Evolutionary conservation across 768 basidiomycete genomes (phyloP).

Genomic region (Pholiota conissans): DNA sequence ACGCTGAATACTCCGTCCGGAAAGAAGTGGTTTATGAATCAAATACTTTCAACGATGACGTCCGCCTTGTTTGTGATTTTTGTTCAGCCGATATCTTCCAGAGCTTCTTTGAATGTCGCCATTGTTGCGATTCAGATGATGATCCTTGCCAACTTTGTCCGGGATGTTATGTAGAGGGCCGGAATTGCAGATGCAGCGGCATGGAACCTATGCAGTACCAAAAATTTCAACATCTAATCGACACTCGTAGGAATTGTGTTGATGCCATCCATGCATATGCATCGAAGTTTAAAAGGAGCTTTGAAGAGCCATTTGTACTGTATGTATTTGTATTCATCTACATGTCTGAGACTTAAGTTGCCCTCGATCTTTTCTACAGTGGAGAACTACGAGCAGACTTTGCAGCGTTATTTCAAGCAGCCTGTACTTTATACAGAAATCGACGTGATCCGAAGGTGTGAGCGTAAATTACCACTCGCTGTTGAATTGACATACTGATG

Average conservation of each 20-base stretch:
- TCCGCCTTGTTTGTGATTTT: constrained; percentile 65
- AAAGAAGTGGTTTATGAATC: neutral
- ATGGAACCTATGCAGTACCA: constrained; percentile 67
- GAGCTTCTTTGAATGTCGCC: constrained; percentile 71
- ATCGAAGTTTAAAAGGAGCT: neutral
- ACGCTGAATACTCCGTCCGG: constrained; percentile 7
- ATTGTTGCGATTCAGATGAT: constrained; percentile 36
- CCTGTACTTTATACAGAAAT: constrained; percentile 24
- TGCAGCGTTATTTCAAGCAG: constrained; percentile 28
- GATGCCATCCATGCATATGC: constrained; percentile 10
- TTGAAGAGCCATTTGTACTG: constrained; percentile 5
- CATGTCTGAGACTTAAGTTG: neutral
- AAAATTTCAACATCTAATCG: constrained; percentile 45
- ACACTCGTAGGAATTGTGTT: constrained; percentile 10
- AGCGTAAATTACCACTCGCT: neutral
- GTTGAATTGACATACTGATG: neutral
- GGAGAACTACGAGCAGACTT: neutral
- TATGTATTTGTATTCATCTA: constrained; percentile 1
- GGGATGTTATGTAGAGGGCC: constrained; percentile 75
- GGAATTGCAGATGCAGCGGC: constrained; percentile 59
- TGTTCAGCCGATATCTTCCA: constrained; percentile 83
- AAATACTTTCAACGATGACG: constrained; percentile 14
- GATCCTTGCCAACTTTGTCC: constrained; percentile 59
- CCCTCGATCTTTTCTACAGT: neutral
- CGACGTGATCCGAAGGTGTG: constrained; percentile 12